These are phyloP conservation scores for Talaromyces sp. DNA, from an alignment of 2,329 filamentous ascomycete species.

Conservation along the genomic window DNA sequence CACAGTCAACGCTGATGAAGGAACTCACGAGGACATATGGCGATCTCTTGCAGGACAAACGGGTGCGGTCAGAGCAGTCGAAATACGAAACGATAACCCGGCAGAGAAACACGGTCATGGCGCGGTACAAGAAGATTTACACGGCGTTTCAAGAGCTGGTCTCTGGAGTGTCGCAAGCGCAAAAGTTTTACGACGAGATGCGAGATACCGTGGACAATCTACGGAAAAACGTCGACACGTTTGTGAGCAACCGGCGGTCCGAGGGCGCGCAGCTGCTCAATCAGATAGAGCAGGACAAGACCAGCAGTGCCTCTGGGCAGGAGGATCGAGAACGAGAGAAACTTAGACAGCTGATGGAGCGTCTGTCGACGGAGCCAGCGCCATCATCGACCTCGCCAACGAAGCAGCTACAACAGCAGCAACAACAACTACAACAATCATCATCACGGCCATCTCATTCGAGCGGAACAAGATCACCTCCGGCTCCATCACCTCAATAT, in stretches of 20 bases:
- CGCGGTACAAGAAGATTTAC: conserved; percentile 84
- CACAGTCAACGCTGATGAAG: conserved; percentile 90
- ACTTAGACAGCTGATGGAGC: conserved; percentile 85
- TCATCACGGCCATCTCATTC: conserved; percentile 23
- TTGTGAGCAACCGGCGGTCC: conserved; percentile 87
- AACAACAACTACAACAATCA: conserved; percentile 22
- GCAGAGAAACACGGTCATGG: conserved; percentile 74
- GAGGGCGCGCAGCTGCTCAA: conserved; percentile 87
- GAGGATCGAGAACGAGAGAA: conserved; percentile 84
- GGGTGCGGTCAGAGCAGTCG: conserved; percentile 87
- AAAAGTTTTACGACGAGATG: conserved; percentile 94
- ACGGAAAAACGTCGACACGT: conserved; percentile 92
- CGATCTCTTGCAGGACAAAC: conserved; percentile 83
- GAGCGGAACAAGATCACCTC: conserved; percentile 33
- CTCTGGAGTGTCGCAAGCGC: conserved; percentile 79
- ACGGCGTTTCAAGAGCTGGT: conserved; percentile 89
- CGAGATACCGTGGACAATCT: conserved; percentile 87
- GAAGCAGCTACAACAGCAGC: conserved; percentile 28
- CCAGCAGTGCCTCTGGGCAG: conserved; percentile 51
- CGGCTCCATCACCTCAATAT: conserved; percentile 34
- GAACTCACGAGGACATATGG: conserved; percentile 87
- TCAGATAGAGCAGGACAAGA: conserved; percentile 78
- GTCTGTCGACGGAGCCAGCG: conserved; percentile 74
- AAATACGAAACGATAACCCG: conserved; percentile 88
- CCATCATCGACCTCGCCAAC: conserved; percentile 25